These are phyloP conservation scores for Trypanosomatidae sp. DNA, from an alignment of 208 protist species.

Conservation along the genomic window DNA sequence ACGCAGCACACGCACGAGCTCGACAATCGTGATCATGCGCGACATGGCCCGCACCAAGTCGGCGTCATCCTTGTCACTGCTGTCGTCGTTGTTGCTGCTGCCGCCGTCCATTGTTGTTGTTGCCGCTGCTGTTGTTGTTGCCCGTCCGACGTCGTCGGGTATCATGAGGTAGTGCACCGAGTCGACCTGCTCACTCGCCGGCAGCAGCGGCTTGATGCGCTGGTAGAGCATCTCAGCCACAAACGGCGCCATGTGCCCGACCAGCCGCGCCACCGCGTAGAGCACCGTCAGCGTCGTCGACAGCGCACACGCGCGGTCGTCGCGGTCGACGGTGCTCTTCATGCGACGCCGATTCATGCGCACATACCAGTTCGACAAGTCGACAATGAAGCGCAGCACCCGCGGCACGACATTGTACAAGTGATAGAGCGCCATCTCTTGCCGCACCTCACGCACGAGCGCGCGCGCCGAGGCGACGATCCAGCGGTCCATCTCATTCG, in stretches of 20 bases:
- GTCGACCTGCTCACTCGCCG: slow-evolving; percentile 61
- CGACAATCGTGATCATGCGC: slow-evolving; percentile 89
- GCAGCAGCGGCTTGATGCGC: slow-evolving; percentile 88
- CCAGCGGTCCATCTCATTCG: slow-evolving; percentile 98
- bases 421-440: slow-evolving; percentile 96
- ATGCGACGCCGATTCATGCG: slow-evolving; percentile 95
- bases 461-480: slow-evolving; percentile 91
- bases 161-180: slow-evolving; percentile 92
- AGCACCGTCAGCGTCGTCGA: slow-evolving; percentile 91
- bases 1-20: slow-evolving; percentile 90
- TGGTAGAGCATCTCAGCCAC: slow-evolving; percentile 97
- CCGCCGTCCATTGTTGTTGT: too few species aligned
- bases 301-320: slow-evolving; percentile 73
- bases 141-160: slow-evolving; percentile 74
- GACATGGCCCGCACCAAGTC: slow-evolving; percentile 66
- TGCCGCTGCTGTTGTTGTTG: too few species aligned
- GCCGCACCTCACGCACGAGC: slow-evolving; percentile 91
- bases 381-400: slow-evolving; percentile 94
- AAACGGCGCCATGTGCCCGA: slow-evolving; percentile 99
- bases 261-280: slow-evolving; percentile 74
- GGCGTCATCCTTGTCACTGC: slow-evolving; percentile 45
- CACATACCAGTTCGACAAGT: slow-evolving; percentile 99
- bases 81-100: too few species aligned
- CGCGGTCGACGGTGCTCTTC: slow-evolving; percentile 64
- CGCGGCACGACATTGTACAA: slow-evolving; percentile 98